A percentile compares a stretch with the other conserved stretches of the same genome.
Conservation (phyloP, 2,329 filamentous ascomycete species). For the Fusarium albidum region DNA sequence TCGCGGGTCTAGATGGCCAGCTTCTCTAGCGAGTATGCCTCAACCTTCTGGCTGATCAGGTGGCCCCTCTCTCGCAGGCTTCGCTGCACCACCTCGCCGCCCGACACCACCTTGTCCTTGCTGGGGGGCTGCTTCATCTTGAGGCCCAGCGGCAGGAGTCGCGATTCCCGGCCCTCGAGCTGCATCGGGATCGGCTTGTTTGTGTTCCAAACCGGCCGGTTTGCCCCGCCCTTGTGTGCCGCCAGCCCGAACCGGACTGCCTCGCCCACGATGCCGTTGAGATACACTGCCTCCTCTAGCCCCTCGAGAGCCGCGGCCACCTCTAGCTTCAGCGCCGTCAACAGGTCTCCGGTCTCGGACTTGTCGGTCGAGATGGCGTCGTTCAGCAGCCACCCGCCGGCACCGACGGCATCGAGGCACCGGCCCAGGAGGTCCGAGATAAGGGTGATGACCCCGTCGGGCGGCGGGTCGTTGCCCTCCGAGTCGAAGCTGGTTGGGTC, state of each 20-base stretch:
- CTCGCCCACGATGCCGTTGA: slow-evolving; percentile 71
- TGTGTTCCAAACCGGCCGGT: slow-evolving; percentile 41
- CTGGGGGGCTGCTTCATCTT: slow-evolving; percentile 64
- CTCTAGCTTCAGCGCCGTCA: slow-evolving; percentile 72
- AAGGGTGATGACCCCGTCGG: slow-evolving; percentile 74
- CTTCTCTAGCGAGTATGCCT: slow-evolving; percentile 83
- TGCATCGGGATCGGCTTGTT: slow-evolving; percentile 54
- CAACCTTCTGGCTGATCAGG: slow-evolving; percentile 80
- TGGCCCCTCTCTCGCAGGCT: slow-evolving; percentile 78
- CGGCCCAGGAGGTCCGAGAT: slow-evolving; percentile 76
- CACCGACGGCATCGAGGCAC: slow-evolving; percentile 78
- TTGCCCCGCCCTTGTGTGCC: slow-evolving; percentile 44
- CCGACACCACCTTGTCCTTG: slow-evolving; percentile 67
- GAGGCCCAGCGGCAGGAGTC: slow-evolving; percentile 75
- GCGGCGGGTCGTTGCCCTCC: slow-evolving; percentile 54
- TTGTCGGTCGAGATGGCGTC: slow-evolving; percentile 62
- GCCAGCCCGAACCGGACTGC: slow-evolving; percentile 67
- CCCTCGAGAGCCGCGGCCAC: slow-evolving; percentile 76
- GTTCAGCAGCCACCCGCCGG: slow-evolving; percentile 76
- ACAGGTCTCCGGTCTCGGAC: slow-evolving; percentile 67
- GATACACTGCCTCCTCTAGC: slow-evolving; percentile 71
- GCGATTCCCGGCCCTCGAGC: slow-evolving; percentile 54
- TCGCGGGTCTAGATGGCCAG: slow-evolving; percentile 67
- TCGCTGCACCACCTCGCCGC: slow-evolving; percentile 75
- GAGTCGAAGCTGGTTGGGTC: slow-evolving; percentile 61